Evolutionary conservation across 2,329 filamentous ascomycete species (phyloP), one percentile per base, ranked within the genome.

Genomic region (Beauveria sp.): DNA sequence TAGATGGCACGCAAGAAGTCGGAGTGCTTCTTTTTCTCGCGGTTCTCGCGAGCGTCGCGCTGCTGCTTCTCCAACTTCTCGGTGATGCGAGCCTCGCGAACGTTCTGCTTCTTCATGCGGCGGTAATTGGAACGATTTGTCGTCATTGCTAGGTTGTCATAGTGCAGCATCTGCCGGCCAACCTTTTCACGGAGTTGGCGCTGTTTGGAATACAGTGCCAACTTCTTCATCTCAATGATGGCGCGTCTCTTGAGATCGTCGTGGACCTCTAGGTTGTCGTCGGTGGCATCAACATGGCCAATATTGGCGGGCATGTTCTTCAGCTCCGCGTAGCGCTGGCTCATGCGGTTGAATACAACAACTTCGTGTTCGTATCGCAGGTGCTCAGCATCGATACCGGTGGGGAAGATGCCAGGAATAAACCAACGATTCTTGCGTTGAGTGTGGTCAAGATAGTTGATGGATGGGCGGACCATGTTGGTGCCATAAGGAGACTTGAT

Each of bases 51-150:
- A 47, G 93, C 93, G 74, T 98, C 93, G 62, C 95, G 91, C 73
- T 99, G 95, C 74, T 99, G 93, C 78, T 98, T 98, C 84, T 99
- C 95, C 2, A 99, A 86, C 76, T 97, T 99, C 83, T 99, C 95
- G 0, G 95, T 99, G 66, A 99, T 96, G 62, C 93, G 89, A 61
- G 95, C 95, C 77, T 99, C 95, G 42, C 93, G 88, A 55, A 98
- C 83, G 55, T 89, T 96, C 75, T 97, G 93, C 79, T 97, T 98
- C 87, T 99, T 99, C 80, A 95, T 89, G 56, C 95, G 88, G 42
- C 95, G 89, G 74, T 97, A 97, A 70, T 88, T 85, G 58, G 90
- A 88, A 56, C 95, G 87, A 72, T 99, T 99, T 1, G 93, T 93
- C 1, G 93, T 97, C 90, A 97, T 97, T 50, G 93, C 93, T 30